A percentile compares a stretch with the other conserved stretches of the same genome.
These are phyloP conservation scores for Fusarium tupiense DNA, from an alignment of 2,329 filamentous ascomycete genomes.

Conservation along the genomic window DNA sequence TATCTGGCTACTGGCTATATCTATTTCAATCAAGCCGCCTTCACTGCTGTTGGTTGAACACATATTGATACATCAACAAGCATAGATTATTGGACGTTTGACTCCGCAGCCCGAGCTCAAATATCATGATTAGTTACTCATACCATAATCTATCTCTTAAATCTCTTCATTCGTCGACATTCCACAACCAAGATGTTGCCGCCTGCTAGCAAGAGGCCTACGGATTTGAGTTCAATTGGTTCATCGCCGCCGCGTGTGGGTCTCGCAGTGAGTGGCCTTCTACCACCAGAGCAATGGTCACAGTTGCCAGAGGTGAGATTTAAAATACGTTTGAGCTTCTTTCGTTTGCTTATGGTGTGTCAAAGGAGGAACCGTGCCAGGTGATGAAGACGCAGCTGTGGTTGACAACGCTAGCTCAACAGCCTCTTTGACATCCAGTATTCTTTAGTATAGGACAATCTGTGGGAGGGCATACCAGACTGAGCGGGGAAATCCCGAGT, in stretches of 20 bases:
- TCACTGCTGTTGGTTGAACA: neutral
- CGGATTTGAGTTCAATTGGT: accelerated
- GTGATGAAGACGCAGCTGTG: neutral
- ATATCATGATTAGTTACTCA: neutral
- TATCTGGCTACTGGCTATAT: no score
- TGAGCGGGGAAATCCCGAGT: neutral
- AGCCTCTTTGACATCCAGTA: neutral
- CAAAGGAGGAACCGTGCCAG: neutral
- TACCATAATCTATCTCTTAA: accelerated
- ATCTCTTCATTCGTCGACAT: accelerated
- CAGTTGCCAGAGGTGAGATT: neutral
- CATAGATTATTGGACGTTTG: neutral
- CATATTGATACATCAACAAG: no score
- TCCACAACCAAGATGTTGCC: neutral
- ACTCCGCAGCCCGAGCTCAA: neutral
- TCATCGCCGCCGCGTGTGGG: accelerated
- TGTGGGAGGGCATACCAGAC: neutral
- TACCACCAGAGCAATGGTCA: neutral
- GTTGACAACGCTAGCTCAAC: neutral
- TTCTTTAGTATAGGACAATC: neutral
- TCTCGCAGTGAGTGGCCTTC: neutral
- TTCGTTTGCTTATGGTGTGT: accelerated
- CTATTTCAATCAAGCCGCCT: neutral
- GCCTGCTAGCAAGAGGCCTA: neutral
- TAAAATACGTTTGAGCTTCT: accelerated